Conservation (phyloP, 352 stramenopile genomes). For the Phytophthora ohioensis region DNA sequence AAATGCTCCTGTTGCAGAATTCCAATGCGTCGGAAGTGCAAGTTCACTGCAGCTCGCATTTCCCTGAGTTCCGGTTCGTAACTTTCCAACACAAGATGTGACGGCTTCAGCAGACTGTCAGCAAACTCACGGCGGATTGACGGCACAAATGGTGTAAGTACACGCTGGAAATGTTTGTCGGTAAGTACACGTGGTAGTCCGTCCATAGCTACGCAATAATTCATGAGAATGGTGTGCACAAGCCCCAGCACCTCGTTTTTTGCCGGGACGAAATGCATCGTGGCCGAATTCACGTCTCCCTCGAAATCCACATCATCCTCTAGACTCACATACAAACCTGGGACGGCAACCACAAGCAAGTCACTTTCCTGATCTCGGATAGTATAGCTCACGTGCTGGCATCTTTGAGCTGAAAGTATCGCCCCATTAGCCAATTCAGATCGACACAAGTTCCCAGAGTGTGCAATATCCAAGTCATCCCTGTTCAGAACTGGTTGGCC, state of each 20-base stretch:
- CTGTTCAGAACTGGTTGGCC: constrained; percentile 10
- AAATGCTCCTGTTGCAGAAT: constrained; percentile 47
- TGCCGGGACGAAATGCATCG: constrained; percentile 39
- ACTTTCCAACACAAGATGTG: constrained; percentile 35
- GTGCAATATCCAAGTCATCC: background rate
- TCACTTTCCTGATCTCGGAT: constrained; percentile 4
- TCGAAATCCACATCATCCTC: constrained; percentile 36
- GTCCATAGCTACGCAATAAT: constrained; percentile 61
- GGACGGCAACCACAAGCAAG: background rate
- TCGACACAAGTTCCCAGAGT: background rate
- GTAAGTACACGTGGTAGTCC: constrained; percentile 43
- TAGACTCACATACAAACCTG: constrained; percentile 36
- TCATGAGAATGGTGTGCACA: constrained; percentile 50
- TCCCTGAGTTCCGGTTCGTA: constrained; percentile 24
- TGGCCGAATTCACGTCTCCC: constrained; percentile 25
- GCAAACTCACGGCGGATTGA: constrained; percentile 32
- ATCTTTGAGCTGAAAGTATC: background rate
- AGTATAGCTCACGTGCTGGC: constrained; percentile 14
- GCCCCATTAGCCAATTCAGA: background rate
- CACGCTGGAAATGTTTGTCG: constrained; percentile 36
- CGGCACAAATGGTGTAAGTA: constrained; percentile 55
- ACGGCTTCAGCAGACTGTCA: constrained; percentile 37
- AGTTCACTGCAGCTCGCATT: constrained; percentile 42
- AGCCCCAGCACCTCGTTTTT: constrained; percentile 52
- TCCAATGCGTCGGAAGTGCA: constrained; percentile 44